Base-by-base conservation (phyloP, 768 basidiomycete species). In the Rhodotorula paludigena region DNA sequence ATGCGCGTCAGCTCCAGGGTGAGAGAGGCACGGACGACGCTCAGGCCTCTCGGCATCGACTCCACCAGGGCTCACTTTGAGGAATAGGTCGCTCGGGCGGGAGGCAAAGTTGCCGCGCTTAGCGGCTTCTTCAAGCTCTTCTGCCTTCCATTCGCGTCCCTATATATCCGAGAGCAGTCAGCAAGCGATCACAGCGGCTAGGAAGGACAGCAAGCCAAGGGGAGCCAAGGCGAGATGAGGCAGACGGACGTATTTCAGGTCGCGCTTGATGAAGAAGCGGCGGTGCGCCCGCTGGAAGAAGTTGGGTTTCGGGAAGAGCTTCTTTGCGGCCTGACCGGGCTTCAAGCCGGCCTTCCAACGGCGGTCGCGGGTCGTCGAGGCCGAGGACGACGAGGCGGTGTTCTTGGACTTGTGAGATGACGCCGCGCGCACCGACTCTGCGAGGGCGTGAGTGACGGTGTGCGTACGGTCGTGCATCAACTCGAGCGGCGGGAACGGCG, bases 31-130 rank as follows among this genome's bases (percentile, higher is more conserved):
- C 32, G 20, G 5, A 18, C 51, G 28, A 33, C n/a, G 28, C 3
- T 49, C 8, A n/a, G 12, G 11, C 48, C 2, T 10, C 8, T 7
- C 51, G 33, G 18, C 15, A 51, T 4, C 18, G 20, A 36, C 61
- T n/a, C n/a, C n/a, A n/a, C n/a, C n/a, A n/a, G n/a, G n/a, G n/a
- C n/a, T 23, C 39, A 84, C 86, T 80, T 83, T 83, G 56, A 87
- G 78, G 74, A 87, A 88, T 36, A 87, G 75, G 57, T 85, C 83
- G 57, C 82, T 83, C 16, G 85, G 85, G 42, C 82, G 79, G 51
- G 77, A 75, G 11, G 83, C 82, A 66, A 86, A 86, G 56, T 81
- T 76, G 16, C 83, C 85, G 54, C 85, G 82, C 66, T 80, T 75
- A 33, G 77, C 81, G 6, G 82, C 83, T 47, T 76, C 70, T 64